phyloP scores from a whole-genome alignment of 768 basidiomycete species.

The Hygrocybe coccinea region DNA sequence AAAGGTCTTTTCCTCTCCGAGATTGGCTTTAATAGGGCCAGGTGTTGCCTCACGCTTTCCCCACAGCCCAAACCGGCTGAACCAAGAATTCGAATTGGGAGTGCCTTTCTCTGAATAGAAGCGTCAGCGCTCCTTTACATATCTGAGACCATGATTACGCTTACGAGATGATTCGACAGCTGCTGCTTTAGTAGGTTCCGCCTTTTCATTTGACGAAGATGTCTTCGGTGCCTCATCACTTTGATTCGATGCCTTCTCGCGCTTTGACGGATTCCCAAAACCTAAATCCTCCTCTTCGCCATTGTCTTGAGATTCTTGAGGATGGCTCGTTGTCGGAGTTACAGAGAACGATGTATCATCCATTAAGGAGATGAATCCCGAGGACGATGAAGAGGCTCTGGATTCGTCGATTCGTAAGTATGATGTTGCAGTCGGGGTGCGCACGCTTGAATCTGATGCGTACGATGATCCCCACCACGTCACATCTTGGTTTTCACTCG shows the following conservation, averaged over 20 bases:
- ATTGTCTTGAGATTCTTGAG: constrained; percentile 11
- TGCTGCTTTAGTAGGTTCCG: constrained; percentile 18
- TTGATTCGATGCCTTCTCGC: constrained; percentile 33
- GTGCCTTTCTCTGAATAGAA: constrained; percentile 19
- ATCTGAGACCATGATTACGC: neutral
- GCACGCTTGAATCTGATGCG: constrained; percentile 29
- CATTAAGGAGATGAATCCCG: constrained; percentile 82
- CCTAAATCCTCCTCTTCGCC: constrained; percentile 81
- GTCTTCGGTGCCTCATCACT: constrained; percentile 18
- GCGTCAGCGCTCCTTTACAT: neutral
- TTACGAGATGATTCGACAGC: constrained; percentile 29
- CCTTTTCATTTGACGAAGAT: constrained; percentile 17
- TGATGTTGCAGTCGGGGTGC: constrained; percentile 65
- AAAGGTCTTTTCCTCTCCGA: constrained; percentile 87
- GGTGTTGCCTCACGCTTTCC: constrained; percentile 66
- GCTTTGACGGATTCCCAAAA: constrained; percentile 64
- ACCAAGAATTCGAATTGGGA: constrained; percentile 58
- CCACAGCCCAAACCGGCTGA: constrained; percentile 61
- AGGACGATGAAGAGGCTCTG: constrained; percentile 37
- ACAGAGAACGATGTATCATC: constrained; percentile 49
- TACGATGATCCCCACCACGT: constrained; percentile 53
- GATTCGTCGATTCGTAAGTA: constrained; percentile 55
- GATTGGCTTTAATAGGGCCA: constrained; percentile 82
- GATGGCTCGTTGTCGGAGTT: constrained; percentile 20
- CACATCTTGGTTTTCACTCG: constrained; percentile 32